Base-by-base conservation (phyloP, 2,329 filamentous ascomycete genomes). In the Knufia fluminis region DNA sequence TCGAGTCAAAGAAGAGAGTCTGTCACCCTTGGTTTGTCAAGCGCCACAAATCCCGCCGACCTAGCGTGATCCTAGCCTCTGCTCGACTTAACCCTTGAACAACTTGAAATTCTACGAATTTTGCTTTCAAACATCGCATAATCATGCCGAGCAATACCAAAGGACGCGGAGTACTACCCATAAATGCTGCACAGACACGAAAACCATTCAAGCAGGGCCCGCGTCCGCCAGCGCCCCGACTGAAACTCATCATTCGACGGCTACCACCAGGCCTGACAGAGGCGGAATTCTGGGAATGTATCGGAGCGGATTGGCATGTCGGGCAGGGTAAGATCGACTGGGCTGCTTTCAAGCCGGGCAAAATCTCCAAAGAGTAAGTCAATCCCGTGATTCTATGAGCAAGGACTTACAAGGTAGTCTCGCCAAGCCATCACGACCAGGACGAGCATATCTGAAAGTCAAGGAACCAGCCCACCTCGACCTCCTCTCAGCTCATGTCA, bases 291-390 rank as follows among this genome's bases (percentile, higher is more conserved):
- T 73, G 82, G 59, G 66, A 71, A 12, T 75, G 81, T 7, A 65
- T 96, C 10, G 90, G 89, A 3, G 76, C 82, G 1, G 83, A 89
- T 43, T 97, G 91, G 91, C 85, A 82, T 60, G 60, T 77, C 2
- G 86, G 85, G n/a, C 78, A 77, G 42, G 88, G 87, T 26, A 92
- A 83, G 63, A 80, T 94, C 10, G 90, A 94, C 64, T 96, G 87
- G 86, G 74, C 85, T 57, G 77, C 77, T 43, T 98, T 79, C 64
- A 77, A 77, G 51, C 69, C 75, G 49, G 83, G 83, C 57, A 94
- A 95, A 64, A 74, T 91, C 39, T 90, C 89, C 1, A 84, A 82
- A 62, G 86, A 95, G 89, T 94, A 71, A 58, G 80, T 16, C 40
- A 9, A n/a, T 22, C 69, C 41, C 36, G 20, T 16, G 8, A 8